Base-by-base conservation (phyloP, 2,329 filamentous ascomycete genomes). In the Orbilia ellipsospora region DNA sequence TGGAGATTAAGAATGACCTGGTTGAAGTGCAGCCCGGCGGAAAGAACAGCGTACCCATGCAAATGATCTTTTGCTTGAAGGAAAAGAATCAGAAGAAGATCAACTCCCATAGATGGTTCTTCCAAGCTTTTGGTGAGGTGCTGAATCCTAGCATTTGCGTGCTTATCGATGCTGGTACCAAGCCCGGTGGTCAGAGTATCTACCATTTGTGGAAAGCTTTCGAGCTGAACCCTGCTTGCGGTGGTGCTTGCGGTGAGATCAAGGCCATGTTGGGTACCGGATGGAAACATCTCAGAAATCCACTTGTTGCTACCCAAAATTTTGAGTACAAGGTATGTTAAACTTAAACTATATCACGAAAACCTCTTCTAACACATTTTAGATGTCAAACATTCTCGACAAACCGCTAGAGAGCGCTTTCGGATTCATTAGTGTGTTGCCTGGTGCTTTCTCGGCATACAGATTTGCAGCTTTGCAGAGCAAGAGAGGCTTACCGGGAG, bases 61-160 rank as follows among this genome's bases (percentile, higher is more conserved):
- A 99, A 84, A 91, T 99, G 85, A 88, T 99, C 3, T 99, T 99
- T 85, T 99, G 95, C 82, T 83, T 99, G 76, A 99, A 99, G 85
- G 95, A 99, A 82, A 98, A 97, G 88, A 99, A 99, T 82, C 94
- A 97, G 85, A 99, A 99, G 86, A 99, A 99, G 87, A 99, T 99
- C 88, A 99, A 99, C 82, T 98, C 95, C 0, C 95, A 99, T 82
- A 87, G 95, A 82, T 99, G 95, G 95, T 98, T 99, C 85, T 99
- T 99, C 87, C 91, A 96, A 79, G 95, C 94, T 0, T 99, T 99
- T 82, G 95, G 95, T 36, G 88, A 90, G 20, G 92, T 98, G 2
- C 84, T 99, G 52, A 91, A 98, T 77, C 95, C 95, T 45, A 98
- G 98, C 80, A 96, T 99, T 79, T 98, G 95, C 81, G 94, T 98